These are phyloP conservation scores for Circinella umbellata DNA, from an alignment of 371 early-diverging fungal genomes.

Conservation along the genomic window DNA sequence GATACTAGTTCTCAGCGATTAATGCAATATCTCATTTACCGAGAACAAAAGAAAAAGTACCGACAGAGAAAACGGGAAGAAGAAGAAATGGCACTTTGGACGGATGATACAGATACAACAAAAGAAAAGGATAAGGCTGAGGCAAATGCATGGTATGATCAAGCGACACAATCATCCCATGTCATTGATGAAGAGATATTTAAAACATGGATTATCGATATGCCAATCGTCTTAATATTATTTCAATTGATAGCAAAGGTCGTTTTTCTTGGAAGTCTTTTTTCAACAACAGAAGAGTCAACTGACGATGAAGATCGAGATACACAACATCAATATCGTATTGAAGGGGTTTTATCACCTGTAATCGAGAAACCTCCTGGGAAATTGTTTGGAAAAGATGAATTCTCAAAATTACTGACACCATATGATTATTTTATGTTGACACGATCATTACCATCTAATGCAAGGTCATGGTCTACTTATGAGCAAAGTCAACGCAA, in stretches of 20 bases:
- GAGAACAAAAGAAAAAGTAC: conserved; percentile 17
- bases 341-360: conserved; percentile 32
- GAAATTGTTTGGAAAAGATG: conserved; percentile 3
- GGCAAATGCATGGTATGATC: conserved; percentile 22
- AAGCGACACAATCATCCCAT: conserved; percentile 14
- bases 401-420: conserved; percentile 35
- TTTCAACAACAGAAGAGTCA: not conserved
- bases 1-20: conserved; percentile 11
- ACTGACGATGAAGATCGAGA: not conserved
- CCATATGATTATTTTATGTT: conserved; percentile 44
- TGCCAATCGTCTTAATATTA: conserved; percentile 23
- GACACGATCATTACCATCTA: conserved; percentile 31
- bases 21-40: conserved; percentile 23
- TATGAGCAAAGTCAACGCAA: conserved; percentile 25
- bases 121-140: not conserved
- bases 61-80: conserved; percentile 14
- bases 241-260: conserved; percentile 23
- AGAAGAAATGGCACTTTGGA: conserved; percentile 26
- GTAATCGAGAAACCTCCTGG: conserved; percentile 13
- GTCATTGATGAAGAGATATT: conserved; percentile 25
- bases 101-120: conserved; percentile 10
- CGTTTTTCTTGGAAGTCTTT: conserved; percentile 17
- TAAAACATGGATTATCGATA: conserved; percentile 29
- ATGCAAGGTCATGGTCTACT: conserved; percentile 36
- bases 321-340: conserved; percentile 25